Evolutionary conservation across 1,139 yeast genomes (phyloP), one percentile per base, ranked within the genome.

Genomic region (Zygosaccharomyces sapae): DNA sequence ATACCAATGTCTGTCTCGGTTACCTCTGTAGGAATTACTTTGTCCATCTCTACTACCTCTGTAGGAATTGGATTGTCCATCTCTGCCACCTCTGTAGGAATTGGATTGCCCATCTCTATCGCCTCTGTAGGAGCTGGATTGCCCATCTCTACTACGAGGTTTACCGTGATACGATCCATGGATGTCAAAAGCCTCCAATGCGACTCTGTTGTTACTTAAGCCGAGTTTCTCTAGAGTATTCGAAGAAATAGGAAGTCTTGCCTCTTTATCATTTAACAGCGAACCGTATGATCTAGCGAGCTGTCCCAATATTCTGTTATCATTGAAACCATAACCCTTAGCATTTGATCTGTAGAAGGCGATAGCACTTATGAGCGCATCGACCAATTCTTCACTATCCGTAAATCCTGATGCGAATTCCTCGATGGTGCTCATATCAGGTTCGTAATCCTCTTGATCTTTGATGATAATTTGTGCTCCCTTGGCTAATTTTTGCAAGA

Each of bases 401-500:
- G 62, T 53, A 38, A 73, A 53, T 31, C 56, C 46, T 3, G 52
- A 48, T 27, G 70, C 68, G 44, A 67, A 52, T 19, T 46, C 55
- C 6, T 55, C 50, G 12, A 43, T 43, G 9, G 51, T 39, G 29
- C 65, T 67, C 29, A 46, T 55, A 42, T 60, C 57, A 24, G 63
- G 51, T 39, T 62, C 62, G 52, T 65, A 69, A 29, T 64, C 63
- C 16, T 51, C 58, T 43, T 62, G 70, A 43, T 76, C 73, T 20
- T 70, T 59, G 53, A 83, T 80, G 13, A 61, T 66, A 55, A 83
- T 75, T 35, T 79, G 80, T 57, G 76, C 75, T 43, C 74, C 68
- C 25, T 61, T 59, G 43, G 67, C 59, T 57, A 84, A 72, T 2
- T 68, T 65, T 30, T 66, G 63, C 44, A 75, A 66, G 62, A 76